A percentile compares a stretch with the other conserved stretches of the same genome.
phyloP scores from a whole-genome alignment of 352 stramenopile species.

The Phytophthora cactorum region DNA sequence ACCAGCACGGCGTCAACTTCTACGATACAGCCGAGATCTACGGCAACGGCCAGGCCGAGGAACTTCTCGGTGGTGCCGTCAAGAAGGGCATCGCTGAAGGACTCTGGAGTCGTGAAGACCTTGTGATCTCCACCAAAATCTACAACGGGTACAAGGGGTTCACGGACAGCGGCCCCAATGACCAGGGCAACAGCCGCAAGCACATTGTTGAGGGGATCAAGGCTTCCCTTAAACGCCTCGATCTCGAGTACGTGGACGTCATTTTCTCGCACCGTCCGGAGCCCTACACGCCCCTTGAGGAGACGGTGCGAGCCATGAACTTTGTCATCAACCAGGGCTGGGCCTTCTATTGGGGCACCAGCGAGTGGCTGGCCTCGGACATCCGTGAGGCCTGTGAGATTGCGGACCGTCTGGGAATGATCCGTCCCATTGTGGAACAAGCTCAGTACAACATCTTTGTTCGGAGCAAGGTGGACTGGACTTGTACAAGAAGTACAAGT shows the following conservation, averaged over 20 bases:
- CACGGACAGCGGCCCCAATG: constrained; percentile 4
- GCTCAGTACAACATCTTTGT: constrained; percentile 49
- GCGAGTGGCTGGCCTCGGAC: too few species aligned
- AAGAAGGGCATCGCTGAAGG: too few species aligned
- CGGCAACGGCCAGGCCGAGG: too few species aligned
- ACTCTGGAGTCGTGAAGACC: too few species aligned
- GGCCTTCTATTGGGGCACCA: too few species aligned
- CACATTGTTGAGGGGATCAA: constrained; percentile 9
- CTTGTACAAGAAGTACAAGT: constrained; percentile 30
- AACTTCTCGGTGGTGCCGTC: too few species aligned
- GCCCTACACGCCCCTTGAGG: too few species aligned
- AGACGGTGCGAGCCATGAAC: too few species aligned
- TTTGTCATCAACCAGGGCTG: too few species aligned
- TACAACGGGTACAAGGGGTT: too few species aligned
- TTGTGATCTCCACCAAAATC: too few species aligned
- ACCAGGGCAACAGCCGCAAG: constrained; percentile 6
- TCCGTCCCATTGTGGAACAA: constrained; percentile 49
- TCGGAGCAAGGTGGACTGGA: constrained; percentile 24
- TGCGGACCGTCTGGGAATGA: constrained; percentile 37
- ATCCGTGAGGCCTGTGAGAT: constrained; percentile 50
- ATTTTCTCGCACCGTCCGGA: constrained; percentile 6
- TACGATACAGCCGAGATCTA: constrained; percentile 19
- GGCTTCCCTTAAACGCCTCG: background rate
- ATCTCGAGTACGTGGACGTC: constrained; percentile 10
- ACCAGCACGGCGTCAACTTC: constrained; percentile 16